Base-by-base conservation (phyloP, 768 basidiomycete genomes). In the Dioszegia aurantiaca region DNA sequence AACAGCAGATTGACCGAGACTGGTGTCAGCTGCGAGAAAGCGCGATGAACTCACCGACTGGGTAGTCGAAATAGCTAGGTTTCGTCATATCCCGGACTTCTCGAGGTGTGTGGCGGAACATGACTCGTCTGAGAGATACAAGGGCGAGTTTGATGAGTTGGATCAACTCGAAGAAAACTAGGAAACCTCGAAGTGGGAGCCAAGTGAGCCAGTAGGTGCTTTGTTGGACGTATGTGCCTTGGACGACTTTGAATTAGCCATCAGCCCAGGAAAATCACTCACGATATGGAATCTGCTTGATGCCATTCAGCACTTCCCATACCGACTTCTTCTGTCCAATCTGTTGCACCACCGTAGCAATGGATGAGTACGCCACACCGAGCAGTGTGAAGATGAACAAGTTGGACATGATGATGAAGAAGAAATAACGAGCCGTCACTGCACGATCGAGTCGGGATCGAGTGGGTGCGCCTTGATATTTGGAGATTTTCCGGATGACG, bases 121-220 rank as follows among this genome's bases (percentile, higher is more conserved):
- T 66, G 54, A 70, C 61, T 5, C 68, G 62, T 21, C 70, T 36
- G 16, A 77, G 61, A 3, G 75, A 77, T 1, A 77, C 68, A 64
- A 75, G 24, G 11, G 92, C 67, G 24, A 99, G 81, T 71, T 95
- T 95, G 78, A 98, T 77, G 49, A 98, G 84, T 77, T 99, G 95
- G 5, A 95, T 94, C 31, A 99, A 80, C 75, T 99, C 95, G 72
- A 98, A 98, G 56, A 97, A 80, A 10, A 85, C 87, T 40, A 98
- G 83, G 83, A 97, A 95, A 24, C 93, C 95, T 73, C 94, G 89
- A 36, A 98, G 81, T 6, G 92, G 90, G 81, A 93, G 90, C 80
- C 86, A 93, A 3, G 90, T 94, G 49, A 94, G 78, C 90, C 90
- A 94, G 77, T 88, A 95, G 21, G 87, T 89, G 8, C 64, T 81